These are phyloP conservation scores for Plasmodium relictum DNA, from an alignment of 169 alveolate species.

Conservation along the genomic window DNA sequence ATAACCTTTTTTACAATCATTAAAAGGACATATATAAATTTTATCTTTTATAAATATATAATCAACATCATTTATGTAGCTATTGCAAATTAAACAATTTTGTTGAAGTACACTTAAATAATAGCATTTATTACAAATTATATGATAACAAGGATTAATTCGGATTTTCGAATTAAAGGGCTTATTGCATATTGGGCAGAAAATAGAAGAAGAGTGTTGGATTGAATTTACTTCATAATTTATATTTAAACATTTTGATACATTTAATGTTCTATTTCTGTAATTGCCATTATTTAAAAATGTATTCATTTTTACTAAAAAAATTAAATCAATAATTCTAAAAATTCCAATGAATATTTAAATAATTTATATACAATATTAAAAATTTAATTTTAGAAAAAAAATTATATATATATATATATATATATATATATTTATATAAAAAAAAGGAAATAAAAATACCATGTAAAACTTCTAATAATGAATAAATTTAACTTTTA, in stretches of 20 bases:
- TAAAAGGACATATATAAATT: slow-evolving; percentile 39
- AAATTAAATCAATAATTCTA: too few relatives aligned
- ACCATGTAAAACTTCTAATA: neutral
- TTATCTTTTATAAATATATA: slow-evolving; percentile 34
- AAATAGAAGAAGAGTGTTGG: slow-evolving; percentile 1
- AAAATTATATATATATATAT: neutral
- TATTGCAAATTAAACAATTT: slow-evolving; percentile 19
- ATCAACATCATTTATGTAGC: slow-evolving; percentile 45
- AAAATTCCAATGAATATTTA: too few relatives aligned
- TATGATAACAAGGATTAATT: slow-evolving; percentile 66
- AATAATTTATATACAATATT: too few relatives aligned
- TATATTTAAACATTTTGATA: slow-evolving; percentile 29
- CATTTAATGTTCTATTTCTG: slow-evolving; percentile 31
- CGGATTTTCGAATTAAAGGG: slow-evolving; percentile 35
- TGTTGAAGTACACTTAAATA: slow-evolving; percentile 27
- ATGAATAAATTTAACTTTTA: too few relatives aligned
- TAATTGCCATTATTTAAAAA: slow-evolving; percentile 31
- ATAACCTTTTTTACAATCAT: slow-evolving; percentile 59
- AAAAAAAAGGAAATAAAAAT: neutral
- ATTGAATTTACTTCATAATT: slow-evolving; percentile 20
- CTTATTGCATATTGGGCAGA: slow-evolving; percentile 34
- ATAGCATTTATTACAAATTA: slow-evolving; percentile 41
- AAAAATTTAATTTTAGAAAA: too few relatives aligned
- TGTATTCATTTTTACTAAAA: slow-evolving; percentile 3
- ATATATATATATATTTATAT: neutral